Percentiles rank a stretch among this genome's conserved stretches.
Evolutionary conservation across 495 filamentous ascomycete genomes (phyloP).

Genomic region (Xanthoparmelia taractica): DNA sequence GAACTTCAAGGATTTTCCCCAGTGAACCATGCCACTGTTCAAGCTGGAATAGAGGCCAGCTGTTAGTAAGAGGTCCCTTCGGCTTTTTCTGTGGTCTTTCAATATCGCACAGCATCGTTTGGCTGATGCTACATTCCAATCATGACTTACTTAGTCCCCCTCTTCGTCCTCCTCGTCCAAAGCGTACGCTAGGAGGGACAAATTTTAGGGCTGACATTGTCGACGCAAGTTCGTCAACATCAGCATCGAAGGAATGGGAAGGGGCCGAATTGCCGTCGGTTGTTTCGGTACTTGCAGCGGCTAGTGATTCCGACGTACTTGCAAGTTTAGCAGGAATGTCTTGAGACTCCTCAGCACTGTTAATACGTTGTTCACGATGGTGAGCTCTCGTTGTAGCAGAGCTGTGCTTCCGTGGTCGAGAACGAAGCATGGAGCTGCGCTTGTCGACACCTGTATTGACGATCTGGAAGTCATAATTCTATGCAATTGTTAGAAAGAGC

Average conservation of each 20-base stretch:
- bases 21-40: not conserved
- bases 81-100: not conserved
- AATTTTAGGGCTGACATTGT: slow-evolving; percentile 81
- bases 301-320: not conserved
- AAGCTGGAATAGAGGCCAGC: not conserved
- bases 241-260: slow-evolving; percentile 22
- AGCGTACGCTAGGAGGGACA: slow-evolving; percentile 67
- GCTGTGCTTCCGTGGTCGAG: slow-evolving; percentile 46
- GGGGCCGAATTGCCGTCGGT: not conserved
- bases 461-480: slow-evolving; percentile 84
- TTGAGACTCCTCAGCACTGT: not conserved
- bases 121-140: not conserved
- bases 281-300: not conserved
- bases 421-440: slow-evolving; percentile 64
- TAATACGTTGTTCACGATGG: slow-evolving; percentile 12
- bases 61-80: not conserved
- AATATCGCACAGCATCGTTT: not conserved
- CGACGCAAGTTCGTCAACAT: slow-evolving; percentile 63
- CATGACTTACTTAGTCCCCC: slow-evolving; percentile 28
- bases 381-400: slow-evolving; percentile 32
- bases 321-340: not conserved
- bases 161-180: slow-evolving; percentile 54
- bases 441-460: slow-evolving; percentile 85
- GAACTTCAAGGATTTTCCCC: not conserved
- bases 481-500: not conserved